Evolutionary conservation across 2,329 filamentous ascomycete genomes (phyloP), one percentile per base, ranked within the genome.

Genomic region (Aspergillus quadrilineatus): DNA sequence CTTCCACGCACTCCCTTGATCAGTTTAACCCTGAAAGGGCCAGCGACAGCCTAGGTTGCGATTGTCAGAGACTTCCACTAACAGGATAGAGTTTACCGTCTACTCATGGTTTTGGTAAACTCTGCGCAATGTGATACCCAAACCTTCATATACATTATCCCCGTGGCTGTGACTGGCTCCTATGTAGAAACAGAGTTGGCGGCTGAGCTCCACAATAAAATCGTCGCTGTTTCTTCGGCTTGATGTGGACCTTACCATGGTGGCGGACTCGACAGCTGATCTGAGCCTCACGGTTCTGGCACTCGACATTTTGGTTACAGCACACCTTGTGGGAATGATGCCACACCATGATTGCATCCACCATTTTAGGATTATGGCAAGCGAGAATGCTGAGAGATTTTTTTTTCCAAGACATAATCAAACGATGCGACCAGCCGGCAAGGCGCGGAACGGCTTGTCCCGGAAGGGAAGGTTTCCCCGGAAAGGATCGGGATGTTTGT

Each of bases 221-320:
- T 63, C 64, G 67, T 70, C 68, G 63, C 66, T 59, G 66, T 69
- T 72, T 72, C 69, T 72, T 67, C 69, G 69, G 68, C 70, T 70
- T 68, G 63, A 71, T 66, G 69, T 72, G 69, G 69, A 69, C 68
- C 69, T 67, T 50, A 49, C 46, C 57, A 57, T 55, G 15, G 47
- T 45, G 54, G 58, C 50, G 56, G 49, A 52, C 55, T 61, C 51
- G 56, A 50, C 54, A 52, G 49, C 46, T 29, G 39, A 22, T 22
- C 32, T 39, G 36, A 39, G 10, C 36, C n/a, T 39, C 14, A n/a
- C 36, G 36, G 36, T n/a, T 15, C 36, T 39, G 6, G 12, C 2
- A 39, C 6, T 39, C 36, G 56, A 51, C 34, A 50, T 44, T 52
- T 59, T 10, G 43, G 53, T 46, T 58, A 46, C 57, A 56, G 49